Evolutionary conservation across 2,329 filamentous ascomycete genomes (phyloP).

Genomic region (Albophoma yamanashiensis): DNA sequence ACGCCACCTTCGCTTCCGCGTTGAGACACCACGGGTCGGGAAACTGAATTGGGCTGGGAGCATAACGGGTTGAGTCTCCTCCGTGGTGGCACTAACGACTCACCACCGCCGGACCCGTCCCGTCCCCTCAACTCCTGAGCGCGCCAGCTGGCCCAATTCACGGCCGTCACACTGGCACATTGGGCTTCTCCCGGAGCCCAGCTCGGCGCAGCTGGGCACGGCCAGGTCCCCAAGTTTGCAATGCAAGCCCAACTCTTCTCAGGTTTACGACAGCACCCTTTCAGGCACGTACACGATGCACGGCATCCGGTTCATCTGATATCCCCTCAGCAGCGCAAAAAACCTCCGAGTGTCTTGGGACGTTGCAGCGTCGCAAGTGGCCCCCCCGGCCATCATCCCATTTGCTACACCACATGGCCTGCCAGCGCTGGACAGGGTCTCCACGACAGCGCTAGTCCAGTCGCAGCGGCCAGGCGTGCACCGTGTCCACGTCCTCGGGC

Average conservation of each 20-base stretch:
- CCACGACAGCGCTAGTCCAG: not conserved
- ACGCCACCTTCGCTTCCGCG: not conserved
- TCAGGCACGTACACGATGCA: not conserved
- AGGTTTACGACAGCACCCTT: not conserved
- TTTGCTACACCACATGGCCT: slow-evolving; percentile 1
- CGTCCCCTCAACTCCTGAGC: not conserved
- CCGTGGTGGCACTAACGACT: not conserved
- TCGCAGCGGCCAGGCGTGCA: not conserved
- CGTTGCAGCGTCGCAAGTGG: not conserved
- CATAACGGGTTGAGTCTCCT: not conserved
- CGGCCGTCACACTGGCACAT: not conserved
- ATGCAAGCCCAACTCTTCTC: not conserved
- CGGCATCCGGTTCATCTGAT: not conserved
- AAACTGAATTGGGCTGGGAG: not conserved
- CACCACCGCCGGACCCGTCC: not conserved
- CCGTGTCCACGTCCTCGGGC: slow-evolving; percentile 5
- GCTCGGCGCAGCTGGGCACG: not conserved
- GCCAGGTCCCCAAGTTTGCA: not conserved
- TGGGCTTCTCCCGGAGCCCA: not conserved
- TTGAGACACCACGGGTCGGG: not conserved
- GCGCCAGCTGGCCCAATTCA: not conserved
- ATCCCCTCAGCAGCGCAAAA: not conserved
- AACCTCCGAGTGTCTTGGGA: not conserved
- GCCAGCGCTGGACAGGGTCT: not conserved
- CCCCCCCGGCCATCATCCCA: not conserved